Conservation (phyloP, 768 basidiomycete genomes). For the Xerocomellus chrysenteron region DNA sequence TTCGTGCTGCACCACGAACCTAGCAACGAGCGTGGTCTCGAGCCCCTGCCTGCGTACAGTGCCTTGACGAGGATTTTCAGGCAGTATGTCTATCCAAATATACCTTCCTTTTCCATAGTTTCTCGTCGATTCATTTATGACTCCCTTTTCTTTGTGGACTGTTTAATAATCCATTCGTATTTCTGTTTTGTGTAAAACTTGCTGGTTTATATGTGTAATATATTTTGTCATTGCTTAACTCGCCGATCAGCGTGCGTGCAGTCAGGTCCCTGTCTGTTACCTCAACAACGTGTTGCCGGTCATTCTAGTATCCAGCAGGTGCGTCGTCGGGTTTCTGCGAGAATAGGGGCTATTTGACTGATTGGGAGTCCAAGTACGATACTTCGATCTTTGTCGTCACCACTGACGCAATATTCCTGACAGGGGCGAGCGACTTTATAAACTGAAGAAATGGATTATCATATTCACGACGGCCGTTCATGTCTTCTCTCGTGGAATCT, state of each 20-base stretch:
- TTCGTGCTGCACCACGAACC: slow-evolving; percentile 50
- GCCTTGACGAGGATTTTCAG: slow-evolving; percentile 27
- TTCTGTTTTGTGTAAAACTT: neutral
- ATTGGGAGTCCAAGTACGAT: neutral
- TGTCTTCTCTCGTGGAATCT: slow-evolving; percentile 16
- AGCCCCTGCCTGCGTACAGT: slow-evolving; percentile 32
- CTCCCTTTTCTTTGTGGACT: slow-evolving; percentile 11
- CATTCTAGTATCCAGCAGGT: too few species aligned
- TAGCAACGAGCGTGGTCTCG: slow-evolving; percentile 68
- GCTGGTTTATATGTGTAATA: slow-evolving; percentile 17
- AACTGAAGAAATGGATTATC: neutral
- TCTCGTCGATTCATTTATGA: slow-evolving; percentile 4
- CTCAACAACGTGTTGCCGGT: too few species aligned
- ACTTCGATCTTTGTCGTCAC: slow-evolving; percentile 9
- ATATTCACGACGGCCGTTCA: neutral
- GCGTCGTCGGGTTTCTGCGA: neutral
- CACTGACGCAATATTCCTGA: slow-evolving; percentile 20
- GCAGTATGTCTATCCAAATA: slow-evolving; percentile 16
- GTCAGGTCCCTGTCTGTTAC: too few species aligned
- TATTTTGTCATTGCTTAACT: neutral
- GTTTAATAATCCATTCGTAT: slow-evolving; percentile 3
- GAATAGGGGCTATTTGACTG: neutral
- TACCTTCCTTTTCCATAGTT: slow-evolving; percentile 3
- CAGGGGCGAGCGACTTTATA: slow-evolving; percentile 12
- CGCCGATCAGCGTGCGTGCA: neutral